Evolutionary conservation across 768 basidiomycete species (phyloP), one percentile per base, ranked within the genome.

Genomic region (Leccinum variicolor): DNA sequence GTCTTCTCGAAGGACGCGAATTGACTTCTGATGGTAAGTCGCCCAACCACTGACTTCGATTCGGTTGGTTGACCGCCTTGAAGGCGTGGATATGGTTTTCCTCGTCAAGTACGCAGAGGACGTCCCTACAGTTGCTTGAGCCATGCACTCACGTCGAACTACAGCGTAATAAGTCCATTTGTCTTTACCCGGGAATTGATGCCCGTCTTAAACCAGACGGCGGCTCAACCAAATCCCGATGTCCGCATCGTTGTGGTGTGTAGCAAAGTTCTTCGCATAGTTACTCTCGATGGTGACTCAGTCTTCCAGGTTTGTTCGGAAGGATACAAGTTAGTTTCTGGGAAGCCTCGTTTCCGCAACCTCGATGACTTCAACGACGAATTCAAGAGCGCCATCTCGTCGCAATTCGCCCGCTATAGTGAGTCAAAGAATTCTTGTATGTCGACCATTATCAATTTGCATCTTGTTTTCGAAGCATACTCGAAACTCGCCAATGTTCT

Each of bases 221-320:
- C 83, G 0, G 60, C 73, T 17, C 68, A 77, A 48, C 69, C 76
- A 0, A 71, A 71, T 23, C 76, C 83, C 0, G 87, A 88, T 57
- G 85, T 86, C 49, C 80, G 86, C 17, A 75, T 89, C 14, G 75
- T 87, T 10, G 78, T 81, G 54, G 85, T 86, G 57, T 43, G 80
- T 59, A 28, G 1, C 36, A n/a, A 39, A 39, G 17, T 39, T n/a
- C 17, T 39, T 17, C 9, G 3, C 17, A 9, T n/a, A 6, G 28
- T 5, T 3, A 29, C 14, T 13, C 53, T 6, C 8, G 39, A 47
- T 2, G 10, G 5, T 49, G 31, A 31, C 4, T n/a, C 1, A 0
- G 17, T 13, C 25, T 31, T 36, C 10, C 28, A 80, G 77, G 59
- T 79, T 10, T 51, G 71, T 15, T 79, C 77, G 9, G 64, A 63